A percentile compares a stretch with the other conserved stretches of the same genome.
These are phyloP conservation scores for Selaginella moellendorffii DNA, from an alignment of 75 land plant genomes.

Conservation along the genomic window DNA sequence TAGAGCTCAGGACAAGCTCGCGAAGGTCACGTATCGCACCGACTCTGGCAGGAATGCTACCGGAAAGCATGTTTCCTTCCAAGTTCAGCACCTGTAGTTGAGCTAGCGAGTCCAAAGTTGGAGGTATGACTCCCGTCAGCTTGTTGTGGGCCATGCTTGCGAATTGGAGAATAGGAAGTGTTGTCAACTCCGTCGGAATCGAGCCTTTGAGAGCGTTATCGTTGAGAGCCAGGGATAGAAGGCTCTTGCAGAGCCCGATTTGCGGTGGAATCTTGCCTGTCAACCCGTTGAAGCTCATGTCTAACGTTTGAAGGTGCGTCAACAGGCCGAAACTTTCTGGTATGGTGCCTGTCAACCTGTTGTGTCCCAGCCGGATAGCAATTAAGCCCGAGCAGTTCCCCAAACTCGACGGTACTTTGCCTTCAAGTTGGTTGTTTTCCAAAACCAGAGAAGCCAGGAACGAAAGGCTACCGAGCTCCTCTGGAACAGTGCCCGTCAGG, in stretches of 20 bases:
- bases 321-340: not conserved
- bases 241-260: conserved; percentile 23
- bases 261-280: conserved; percentile 32
- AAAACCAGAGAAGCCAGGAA: conserved; percentile 54
- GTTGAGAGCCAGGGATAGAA: not conserved
- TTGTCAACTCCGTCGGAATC: not conserved
- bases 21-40: conserved; percentile 2
- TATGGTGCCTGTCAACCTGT: not conserved
- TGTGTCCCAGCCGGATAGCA: conserved; percentile 17
- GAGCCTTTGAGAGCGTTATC: not conserved
- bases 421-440: conserved; percentile 38
- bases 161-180: not conserved
- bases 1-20: not conserved
- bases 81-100: conserved; percentile 2
- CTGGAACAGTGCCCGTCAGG: conserved; percentile 59
- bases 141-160: not conserved
- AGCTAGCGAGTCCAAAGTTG: not conserved
- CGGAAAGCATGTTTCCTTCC: not conserved
- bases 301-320: not conserved
- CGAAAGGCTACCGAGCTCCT: conserved; percentile 43
- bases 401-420: conserved; percentile 33
- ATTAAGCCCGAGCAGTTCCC: conserved; percentile 28
- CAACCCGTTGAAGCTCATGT: conserved; percentile 5
- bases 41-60: not conserved
- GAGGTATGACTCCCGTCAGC: not conserved